These are phyloP conservation scores for Helianthus annuus DNA, from an alignment of 129 eudicot genomes.

Conservation along the genomic window HanXRQr2.0-SUNRISE NC_035443.2:40784761-40785260, in stretches of 20 bases:
- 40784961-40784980: constrained; percentile 85
- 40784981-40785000: constrained; percentile 62
- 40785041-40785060: neutral
- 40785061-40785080: constrained; percentile 88
- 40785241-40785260: neutral
- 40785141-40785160: constrained; percentile 57
- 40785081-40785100: constrained; percentile 97
- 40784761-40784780: neutral
- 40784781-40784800: neutral
- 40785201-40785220: neutral
- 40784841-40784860: too few relatives aligned
- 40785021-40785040: neutral
- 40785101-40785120: constrained; percentile 87
- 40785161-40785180: constrained; percentile 78
- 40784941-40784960: constrained; percentile 73
- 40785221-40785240: constrained; percentile 10
- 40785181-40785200: constrained; percentile 65
- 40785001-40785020: constrained; percentile 3
- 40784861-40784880: neutral
- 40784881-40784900: neutral
- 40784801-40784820: constrained; percentile 14
- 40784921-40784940: constrained; percentile 52
- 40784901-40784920: constrained; percentile 50
- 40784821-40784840: neutral
- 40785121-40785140: constrained; percentile 70